These are phyloP conservation scores for Pyrenochaeta sp. DNA, from an alignment of 2,329 filamentous ascomycete species.

Conservation along the genomic window DNA sequence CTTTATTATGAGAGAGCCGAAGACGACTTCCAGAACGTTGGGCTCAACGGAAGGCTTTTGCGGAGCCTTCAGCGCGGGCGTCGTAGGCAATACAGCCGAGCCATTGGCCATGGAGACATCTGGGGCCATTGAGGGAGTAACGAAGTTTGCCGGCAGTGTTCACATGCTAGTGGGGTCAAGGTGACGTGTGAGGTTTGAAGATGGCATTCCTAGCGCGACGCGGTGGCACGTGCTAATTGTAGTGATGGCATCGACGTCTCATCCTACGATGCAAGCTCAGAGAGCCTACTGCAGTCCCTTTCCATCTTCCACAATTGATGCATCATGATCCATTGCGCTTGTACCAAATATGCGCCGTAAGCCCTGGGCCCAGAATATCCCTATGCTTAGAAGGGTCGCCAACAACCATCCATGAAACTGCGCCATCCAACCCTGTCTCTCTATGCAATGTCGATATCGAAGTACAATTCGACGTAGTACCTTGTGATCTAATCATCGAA, in stretches of 20 bases:
- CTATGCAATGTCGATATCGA: background rate
- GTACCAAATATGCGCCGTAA: background rate
- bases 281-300: background rate
- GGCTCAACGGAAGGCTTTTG: constrained; percentile 60
- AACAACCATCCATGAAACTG: background rate
- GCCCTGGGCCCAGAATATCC: background rate
- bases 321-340: background rate
- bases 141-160: constrained; percentile 9
- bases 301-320: background rate
- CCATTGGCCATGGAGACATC: constrained; percentile 30
- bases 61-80: constrained; percentile 15
- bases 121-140: constrained; percentile 29
- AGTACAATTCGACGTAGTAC: background rate
- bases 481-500: background rate
- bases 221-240: constrained; percentile 14
- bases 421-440: background rate
- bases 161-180: constrained; percentile 10
- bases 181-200: constrained; percentile 12
- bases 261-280: background rate
- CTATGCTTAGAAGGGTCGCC: background rate
- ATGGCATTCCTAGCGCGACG: constrained; percentile 7
- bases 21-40: constrained; percentile 85
- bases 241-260: background rate
- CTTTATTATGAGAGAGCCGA: constrained; percentile 83
- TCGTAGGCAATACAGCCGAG: constrained; percentile 9